Conservation (phyloP, 1,139 yeast genomes). For the Candida sanyaensis region DNA sequence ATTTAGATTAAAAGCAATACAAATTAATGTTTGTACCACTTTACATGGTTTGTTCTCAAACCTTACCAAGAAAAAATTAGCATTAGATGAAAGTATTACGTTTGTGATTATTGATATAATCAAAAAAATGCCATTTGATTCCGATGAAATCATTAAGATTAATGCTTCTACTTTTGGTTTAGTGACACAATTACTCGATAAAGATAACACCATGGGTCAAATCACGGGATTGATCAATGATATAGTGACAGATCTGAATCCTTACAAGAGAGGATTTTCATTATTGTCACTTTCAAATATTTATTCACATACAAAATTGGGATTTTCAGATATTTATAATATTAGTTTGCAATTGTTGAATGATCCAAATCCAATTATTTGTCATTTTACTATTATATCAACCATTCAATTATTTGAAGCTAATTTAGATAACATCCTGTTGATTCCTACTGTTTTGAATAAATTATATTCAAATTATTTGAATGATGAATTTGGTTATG, state of each 20-base stretch:
- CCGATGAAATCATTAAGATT: constrained; percentile 41
- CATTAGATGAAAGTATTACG: constrained; percentile 48
- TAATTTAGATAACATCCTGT: constrained; percentile 52
- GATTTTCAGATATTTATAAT: constrained; percentile 49
- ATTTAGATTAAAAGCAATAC: constrained; percentile 48
- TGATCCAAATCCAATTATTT: constrained; percentile 88
- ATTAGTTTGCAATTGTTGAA: constrained; percentile 60
- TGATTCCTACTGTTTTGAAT: constrained; percentile 48
- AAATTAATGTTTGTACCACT: constrained; percentile 64
- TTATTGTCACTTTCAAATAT: constrained; percentile 63
- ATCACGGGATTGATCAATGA: constrained; percentile 58
- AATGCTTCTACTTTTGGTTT: constrained; percentile 74
- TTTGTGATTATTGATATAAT: constrained; percentile 59
- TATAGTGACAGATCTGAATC: constrained; percentile 53
- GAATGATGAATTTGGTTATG: constrained; percentile 49
- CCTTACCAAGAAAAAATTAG: constrained; percentile 24
- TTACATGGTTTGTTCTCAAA: constrained; percentile 56
- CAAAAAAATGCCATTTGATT: constrained; percentile 44
- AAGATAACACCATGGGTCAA: constrained; percentile 42
- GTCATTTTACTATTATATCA: constrained; percentile 68
- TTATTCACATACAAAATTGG: constrained; percentile 40
- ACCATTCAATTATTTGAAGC: constrained; percentile 55
- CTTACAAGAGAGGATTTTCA: constrained; percentile 66
- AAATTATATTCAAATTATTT: constrained; percentile 50
- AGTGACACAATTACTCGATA: constrained; percentile 44